Percentiles rank a stretch among this genome's conserved stretches.
These are phyloP conservation scores for Staphylotrichum tortipilum DNA, from an alignment of 495 filamentous ascomycete species.

Conservation along the genomic window DNA sequence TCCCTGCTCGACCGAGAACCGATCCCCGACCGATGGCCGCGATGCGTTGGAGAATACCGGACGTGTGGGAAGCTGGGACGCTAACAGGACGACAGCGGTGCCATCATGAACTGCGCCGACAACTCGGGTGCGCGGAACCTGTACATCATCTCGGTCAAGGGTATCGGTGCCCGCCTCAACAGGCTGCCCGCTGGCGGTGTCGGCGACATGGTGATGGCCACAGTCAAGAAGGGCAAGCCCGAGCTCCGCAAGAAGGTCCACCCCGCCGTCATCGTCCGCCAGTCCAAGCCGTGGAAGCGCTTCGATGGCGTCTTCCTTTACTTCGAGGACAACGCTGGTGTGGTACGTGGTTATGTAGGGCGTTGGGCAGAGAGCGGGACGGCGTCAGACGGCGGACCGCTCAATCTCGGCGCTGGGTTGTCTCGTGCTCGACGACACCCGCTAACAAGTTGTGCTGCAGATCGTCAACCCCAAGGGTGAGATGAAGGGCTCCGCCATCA, in stretches of 20 bases:
- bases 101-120: conserved; percentile 95
- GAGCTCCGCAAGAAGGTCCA: conserved; percentile 99
- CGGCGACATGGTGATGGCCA: conserved; percentile 99
- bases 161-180: conserved; percentile 97
- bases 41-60: neutral
- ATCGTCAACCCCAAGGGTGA: conserved; percentile 99
- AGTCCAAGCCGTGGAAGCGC: conserved; percentile 98
- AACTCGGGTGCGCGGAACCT: conserved; percentile 98
- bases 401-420: neutral
- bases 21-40: conserved; percentile 7
- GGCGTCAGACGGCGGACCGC: neutral
- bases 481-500: conserved; percentile 99
- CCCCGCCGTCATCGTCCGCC: conserved; percentile 95
- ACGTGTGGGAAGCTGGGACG: neutral
- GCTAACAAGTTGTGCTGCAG: conserved; percentile 40
- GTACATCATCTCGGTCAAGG: conserved; percentile 99
- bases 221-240: conserved; percentile 99
- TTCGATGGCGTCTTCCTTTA: conserved; percentile 97
- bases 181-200: conserved; percentile 95
- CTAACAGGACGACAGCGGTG: conserved; percentile 55
- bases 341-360: conserved; percentile 52
- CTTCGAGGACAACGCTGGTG: conserved; percentile 99
- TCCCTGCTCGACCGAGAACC: neutral
- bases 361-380: neutral
- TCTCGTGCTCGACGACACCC: no score